Base-by-base conservation (phyloP, 768 basidiomycete genomes). In the Bullera alba region DNA sequence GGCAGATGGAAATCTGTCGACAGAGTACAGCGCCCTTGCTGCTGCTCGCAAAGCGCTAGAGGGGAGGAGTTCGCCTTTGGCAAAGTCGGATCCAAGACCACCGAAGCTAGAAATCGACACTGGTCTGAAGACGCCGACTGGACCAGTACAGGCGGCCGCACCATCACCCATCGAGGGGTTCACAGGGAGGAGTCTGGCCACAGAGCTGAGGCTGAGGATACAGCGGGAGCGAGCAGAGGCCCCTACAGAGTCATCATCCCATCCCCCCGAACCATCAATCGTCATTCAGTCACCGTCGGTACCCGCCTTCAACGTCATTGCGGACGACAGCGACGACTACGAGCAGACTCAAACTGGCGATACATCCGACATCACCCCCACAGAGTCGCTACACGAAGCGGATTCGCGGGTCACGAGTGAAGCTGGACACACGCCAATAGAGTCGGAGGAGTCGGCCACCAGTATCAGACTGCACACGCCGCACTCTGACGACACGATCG, bases 201-300 rank as follows among this genome's bases (percentile, higher is more conserved):
- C 54, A 28, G 50, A 60, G 42, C 29, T 59, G 17, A 23, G 52
- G 26, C 25, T 54, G 35, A 37, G 58, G 14, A 57, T 57, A 28
- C 53, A 57, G 41, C 36, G 61, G 29, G 64, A 58, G 16, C 39
- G 59, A 25, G 54, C 43, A 4, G 30, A 32, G 35, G 57, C 49
- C 6, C 19, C 25, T 10, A 48, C 23, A 39, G 25, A 28, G 36
- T 27, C 14, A 37, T n/a, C n/a, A n/a, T n/a, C n/a, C n/a, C n/a
- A n/a, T n/a, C n/a, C n/a, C n/a, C n/a, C n/a, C n/a, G n/a, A n/a
- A n/a, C n/a, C n/a, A n/a, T n/a, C n/a, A n/a, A n/a, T n/a, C n/a
- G n/a, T n/a, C n/a, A n/a, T n/a, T n/a, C n/a, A n/a, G n/a, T n/a
- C n/a, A n/a, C n/a, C n/a, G n/a, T n/a, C n/a, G n/a, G n/a, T n/a